A percentile compares a stretch with the other conserved stretches of the same genome.
These are phyloP conservation scores for Lophium mytilinum DNA, from an alignment of 495 filamentous ascomycete species.

Conservation along the genomic window DNA sequence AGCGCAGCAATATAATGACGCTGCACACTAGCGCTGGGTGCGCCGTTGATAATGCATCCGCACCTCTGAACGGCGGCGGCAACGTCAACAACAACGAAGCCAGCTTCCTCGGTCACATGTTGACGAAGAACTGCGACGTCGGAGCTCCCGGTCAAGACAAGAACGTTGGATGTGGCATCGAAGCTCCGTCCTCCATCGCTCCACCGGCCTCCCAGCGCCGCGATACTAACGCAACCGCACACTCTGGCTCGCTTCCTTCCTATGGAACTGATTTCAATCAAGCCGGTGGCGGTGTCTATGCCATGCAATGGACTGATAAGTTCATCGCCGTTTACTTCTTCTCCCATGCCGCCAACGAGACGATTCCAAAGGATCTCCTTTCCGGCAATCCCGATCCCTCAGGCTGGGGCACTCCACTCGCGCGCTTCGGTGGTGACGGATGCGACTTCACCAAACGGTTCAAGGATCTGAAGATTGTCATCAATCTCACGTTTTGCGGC, in stretches of 20 bases:
- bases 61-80: not conserved
- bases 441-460: slow-evolving; percentile 58
- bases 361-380: not conserved
- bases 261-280: slow-evolving; percentile 42
- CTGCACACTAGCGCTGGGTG: slow-evolving; percentile 30
- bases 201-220: not conserved
- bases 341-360: slow-evolving; percentile 1
- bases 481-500: slow-evolving; percentile 63
- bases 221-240: not conserved
- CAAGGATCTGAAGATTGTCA: slow-evolving; percentile 55
- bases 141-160: slow-evolving; percentile 10
- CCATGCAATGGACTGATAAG: slow-evolving; percentile 20
- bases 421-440: slow-evolving; percentile 42
- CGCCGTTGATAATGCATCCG: slow-evolving; percentile 12
- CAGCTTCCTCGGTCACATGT: slow-evolving; percentile 2
- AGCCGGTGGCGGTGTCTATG: slow-evolving; percentile 26
- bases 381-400: slow-evolving; percentile 8
- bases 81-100: not conserved
- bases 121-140: slow-evolving; percentile 11
- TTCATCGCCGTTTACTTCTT: slow-evolving; percentile 24
- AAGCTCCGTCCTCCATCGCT: not conserved
- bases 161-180: slow-evolving; percentile 18
- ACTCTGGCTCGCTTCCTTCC: slow-evolving; percentile 13
- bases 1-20: slow-evolving; percentile 25
- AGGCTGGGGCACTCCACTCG: slow-evolving; percentile 20